Evolutionary conservation across 2,329 filamentous ascomycete genomes (phyloP).

Genomic region (Bretziella fagacearum): DNA sequence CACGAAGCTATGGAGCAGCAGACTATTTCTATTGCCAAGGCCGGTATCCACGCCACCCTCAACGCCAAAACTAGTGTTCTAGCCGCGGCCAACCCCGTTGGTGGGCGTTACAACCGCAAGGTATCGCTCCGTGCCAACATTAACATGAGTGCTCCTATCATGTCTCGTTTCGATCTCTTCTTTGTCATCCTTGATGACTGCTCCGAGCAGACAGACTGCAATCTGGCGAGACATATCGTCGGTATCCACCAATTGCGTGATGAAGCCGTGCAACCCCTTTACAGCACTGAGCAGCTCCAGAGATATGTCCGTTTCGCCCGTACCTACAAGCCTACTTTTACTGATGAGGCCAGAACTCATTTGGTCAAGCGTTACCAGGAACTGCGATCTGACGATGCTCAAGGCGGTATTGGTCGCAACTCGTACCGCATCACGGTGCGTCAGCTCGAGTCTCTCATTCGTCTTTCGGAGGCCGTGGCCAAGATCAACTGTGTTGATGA

Average conservation of each 20-base stretch:
- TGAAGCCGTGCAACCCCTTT: slow-evolving; percentile 78
- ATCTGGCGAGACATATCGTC: slow-evolving; percentile 88
- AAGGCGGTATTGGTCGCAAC: slow-evolving; percentile 85
- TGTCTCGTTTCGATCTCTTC: slow-evolving; percentile 98
- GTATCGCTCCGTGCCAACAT: slow-evolving; percentile 84
- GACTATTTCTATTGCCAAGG: slow-evolving; percentile 97
- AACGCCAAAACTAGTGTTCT: slow-evolving; percentile 93
- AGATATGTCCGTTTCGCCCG: slow-evolving; percentile 92
- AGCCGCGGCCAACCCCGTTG: slow-evolving; percentile 88
- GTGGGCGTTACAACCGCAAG: slow-evolving; percentile 94
- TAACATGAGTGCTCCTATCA: slow-evolving; percentile 97
- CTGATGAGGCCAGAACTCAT: slow-evolving; percentile 64
- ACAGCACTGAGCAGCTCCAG: slow-evolving; percentile 90
- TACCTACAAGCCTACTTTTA: slow-evolving; percentile 88
- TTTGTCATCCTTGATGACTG: slow-evolving; percentile 96
- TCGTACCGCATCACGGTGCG: slow-evolving; percentile 95
- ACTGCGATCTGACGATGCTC: slow-evolving; percentile 77
- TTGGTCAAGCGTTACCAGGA: slow-evolving; percentile 93
- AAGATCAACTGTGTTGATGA: slow-evolving; percentile 95
- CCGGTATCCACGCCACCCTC: slow-evolving; percentile 91
- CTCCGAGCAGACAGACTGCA: slow-evolving; percentile 77
- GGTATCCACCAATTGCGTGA: slow-evolving; percentile 84
- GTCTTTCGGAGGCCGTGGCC: slow-evolving; percentile 90
- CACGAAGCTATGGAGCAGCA: slow-evolving; percentile 99
- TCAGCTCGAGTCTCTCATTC: slow-evolving; percentile 90